Base-by-base conservation (phyloP, 2,329 filamentous ascomycete genomes). In the Juglanconis juglandina region DNA sequence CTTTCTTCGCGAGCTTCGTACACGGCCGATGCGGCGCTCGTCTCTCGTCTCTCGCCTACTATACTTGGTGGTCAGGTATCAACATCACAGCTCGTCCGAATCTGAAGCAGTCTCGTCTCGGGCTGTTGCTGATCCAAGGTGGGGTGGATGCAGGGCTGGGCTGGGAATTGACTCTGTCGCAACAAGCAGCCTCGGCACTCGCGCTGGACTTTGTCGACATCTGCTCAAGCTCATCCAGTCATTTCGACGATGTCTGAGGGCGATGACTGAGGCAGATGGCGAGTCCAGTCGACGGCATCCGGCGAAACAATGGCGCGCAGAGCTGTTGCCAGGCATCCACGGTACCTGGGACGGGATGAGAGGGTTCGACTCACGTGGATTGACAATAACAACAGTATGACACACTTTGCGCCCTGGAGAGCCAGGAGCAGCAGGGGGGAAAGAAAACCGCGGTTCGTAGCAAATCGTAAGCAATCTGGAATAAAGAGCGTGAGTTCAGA, bases 391-490 rank as follows among this genome's bases (percentile, higher is more conserved):
- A 71, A 71, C 63, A 69, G 74, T 70, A 73, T 68, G 67, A 70
- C 73, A 78, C 68, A 75, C 72, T 72, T 71, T 74, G 76, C 72
- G 73, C 72, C 76, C 77, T 77, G 76, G 77, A 75, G 70, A 75
- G 73, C 76, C 76, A 77, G 76, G 76, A 72, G 73, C 75, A 74
- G 70, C 74, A 76, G 70, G 70, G 68, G 66, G 69, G 66, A 65
- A 66, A 66, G 63, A 61, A 56, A 63, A 56, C 46, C 44, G 49
- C n/a, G 24, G 51, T 57, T 50, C 50, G 46, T 58, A 58, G 48
- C 42, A 50, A 58, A 53, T 37, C 32, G 59, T 59, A 56, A 58
- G 50, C 58, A 61, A 48, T 46, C 44, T 52, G 37, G 17, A 50
- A 65, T 71, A 76, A 77, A 74, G 73, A 77, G 73, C 74, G 74